Conservation (phyloP, 192 early-diverging fungal species). For the Jimgerdemannia flammicorona region DNA sequence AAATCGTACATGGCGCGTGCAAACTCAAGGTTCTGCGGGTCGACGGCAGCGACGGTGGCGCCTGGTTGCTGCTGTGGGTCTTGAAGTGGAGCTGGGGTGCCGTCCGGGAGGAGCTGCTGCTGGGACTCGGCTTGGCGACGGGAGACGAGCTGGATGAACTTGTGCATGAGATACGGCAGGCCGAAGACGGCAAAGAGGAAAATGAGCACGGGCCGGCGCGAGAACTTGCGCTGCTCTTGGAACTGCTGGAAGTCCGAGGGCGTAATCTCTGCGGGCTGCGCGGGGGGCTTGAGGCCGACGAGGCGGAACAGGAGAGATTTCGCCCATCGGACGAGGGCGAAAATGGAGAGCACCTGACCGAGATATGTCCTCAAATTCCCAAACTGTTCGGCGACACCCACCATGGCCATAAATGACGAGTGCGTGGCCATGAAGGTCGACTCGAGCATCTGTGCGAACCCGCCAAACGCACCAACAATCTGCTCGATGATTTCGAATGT, state of each 20-base stretch:
- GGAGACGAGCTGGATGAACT: slow-evolving; percentile 74
- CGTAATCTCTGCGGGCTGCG: slow-evolving; percentile 70
- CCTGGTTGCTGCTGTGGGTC: background rate
- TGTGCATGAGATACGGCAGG: slow-evolving; percentile 90
- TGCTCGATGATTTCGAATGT: slow-evolving; percentile 93
- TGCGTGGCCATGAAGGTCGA: slow-evolving; percentile 97
- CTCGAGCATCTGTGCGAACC: slow-evolving; percentile 97
- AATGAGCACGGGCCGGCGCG: slow-evolving; percentile 70
- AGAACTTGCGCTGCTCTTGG: slow-evolving; percentile 48
- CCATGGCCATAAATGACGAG: slow-evolving; percentile 90
- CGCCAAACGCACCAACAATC: slow-evolving; percentile 93
- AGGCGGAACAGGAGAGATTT: slow-evolving; percentile 62
- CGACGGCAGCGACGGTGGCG: slow-evolving; percentile 19
- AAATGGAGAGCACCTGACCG: slow-evolving; percentile 76
- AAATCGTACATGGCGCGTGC: slow-evolving; percentile 90
- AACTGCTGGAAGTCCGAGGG: slow-evolving; percentile 72
- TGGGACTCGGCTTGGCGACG: slow-evolving; percentile 28
- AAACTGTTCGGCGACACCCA: slow-evolving; percentile 98
- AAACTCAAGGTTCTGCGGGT: slow-evolving; percentile 72
- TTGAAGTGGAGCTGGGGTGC: slow-evolving; percentile 1
- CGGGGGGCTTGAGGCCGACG: slow-evolving; percentile 62
- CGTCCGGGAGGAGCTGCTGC: slow-evolving; percentile 25
- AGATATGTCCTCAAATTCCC: slow-evolving; percentile 85
- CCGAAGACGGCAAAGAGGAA: slow-evolving; percentile 87
- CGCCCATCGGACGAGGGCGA: slow-evolving; percentile 70